Evolutionary conservation across 331 rosid species (phyloP).

Genomic region (Malus hybrid): DNA sequence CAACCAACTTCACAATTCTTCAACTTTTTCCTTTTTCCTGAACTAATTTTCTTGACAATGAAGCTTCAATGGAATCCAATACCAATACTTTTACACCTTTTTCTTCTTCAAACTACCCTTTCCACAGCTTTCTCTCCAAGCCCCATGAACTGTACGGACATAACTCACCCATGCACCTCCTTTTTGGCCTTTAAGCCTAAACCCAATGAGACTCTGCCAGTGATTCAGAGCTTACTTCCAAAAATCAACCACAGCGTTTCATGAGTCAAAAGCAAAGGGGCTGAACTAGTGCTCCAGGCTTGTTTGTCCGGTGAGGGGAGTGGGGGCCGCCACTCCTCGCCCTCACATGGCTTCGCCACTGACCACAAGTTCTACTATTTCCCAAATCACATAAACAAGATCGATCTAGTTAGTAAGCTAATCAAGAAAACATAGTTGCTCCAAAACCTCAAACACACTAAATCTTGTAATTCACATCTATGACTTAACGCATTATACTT

Average conservation of each 20-base stretch:
- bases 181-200: conserved; percentile 73
- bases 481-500: background rate
- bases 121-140: conserved; percentile 22
- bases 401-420: background rate
- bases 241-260: no score
- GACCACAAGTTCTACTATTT: no score
- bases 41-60: conserved; percentile 13
- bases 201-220: conserved; percentile 43
- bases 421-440: background rate
- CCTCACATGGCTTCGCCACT: no score
- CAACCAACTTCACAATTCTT: background rate
- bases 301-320: no score
- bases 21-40: background rate
- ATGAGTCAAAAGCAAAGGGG: no score
- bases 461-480: background rate
- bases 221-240: conserved; percentile 39
- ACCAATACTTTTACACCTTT: conserved; percentile 19
- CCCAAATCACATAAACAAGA: background rate
- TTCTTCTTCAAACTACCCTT: conserved; percentile 26
- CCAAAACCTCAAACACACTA: background rate
- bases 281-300: no score
- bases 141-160: conserved; percentile 79
- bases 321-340: no score
- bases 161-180: conserved; percentile 68
- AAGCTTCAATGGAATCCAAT: conserved; percentile 12